Base-by-base conservation (phyloP, 208 protist species). In the Acanthamoeba divionensis region DNA sequence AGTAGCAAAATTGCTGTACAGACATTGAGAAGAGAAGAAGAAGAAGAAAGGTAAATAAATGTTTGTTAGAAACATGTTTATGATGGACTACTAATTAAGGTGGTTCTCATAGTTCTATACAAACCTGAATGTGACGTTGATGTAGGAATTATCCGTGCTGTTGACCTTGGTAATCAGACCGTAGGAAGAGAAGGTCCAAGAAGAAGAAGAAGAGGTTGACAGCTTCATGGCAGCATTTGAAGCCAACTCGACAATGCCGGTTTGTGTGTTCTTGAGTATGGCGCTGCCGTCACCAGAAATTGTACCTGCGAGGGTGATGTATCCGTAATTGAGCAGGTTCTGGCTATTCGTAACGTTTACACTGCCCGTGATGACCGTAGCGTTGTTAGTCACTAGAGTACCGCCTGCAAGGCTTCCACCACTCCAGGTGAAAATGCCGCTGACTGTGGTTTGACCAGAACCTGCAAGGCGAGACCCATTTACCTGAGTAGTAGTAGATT, bases 361-460 rank as follows among this genome's bases (percentile, higher is more conserved):
- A 31, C 0, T 15, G 12, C 15, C 3, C 9, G 31, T 18, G 31
- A 33, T 15, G 73, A 83, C 48, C 21, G 45, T 1, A 10, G 73
- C 63, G 73, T 26, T 83, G 73, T 83, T 65, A 33, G 73, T 54
- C 7, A 83, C 48, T 15, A 83, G 12, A 0, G 73, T 83, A n/a
- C 73, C 73, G 3, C 73, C 73, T 29, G 52, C 73, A 26, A 83
- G 31, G 29, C n/a, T 13, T 12, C 73, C 73, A 13, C 73, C 73
- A 2, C 52, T 65, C 73, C 73, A 83, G 10, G 13, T 47, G 73
- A 83, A 83, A 29, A 54, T 83, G 24, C 73, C 73, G 4, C 52
- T 83, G 48, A 83, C 73, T 1, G 73, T 83, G 2, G 73, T 63
- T 29, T 65, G 73, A 62, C 73, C 73, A 2, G 73, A 60, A 10